Evolutionary conservation across 1,139 yeast species (phyloP).

Genomic region (Debaryomyces subglobosus): DNA sequence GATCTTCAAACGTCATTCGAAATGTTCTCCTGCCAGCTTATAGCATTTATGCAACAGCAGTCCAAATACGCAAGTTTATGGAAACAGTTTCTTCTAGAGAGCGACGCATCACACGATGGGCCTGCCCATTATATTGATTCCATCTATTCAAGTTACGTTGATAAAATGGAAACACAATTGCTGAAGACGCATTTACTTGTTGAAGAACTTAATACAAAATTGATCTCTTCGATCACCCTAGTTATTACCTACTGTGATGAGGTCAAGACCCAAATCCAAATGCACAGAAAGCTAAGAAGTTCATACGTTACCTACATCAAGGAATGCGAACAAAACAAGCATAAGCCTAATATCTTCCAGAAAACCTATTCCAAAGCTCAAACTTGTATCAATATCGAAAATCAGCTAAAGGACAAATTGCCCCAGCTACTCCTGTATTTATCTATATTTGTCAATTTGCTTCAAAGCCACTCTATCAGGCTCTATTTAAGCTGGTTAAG

Average conservation of each 20-base stretch:
- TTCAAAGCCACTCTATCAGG: slow-evolving; percentile 8
- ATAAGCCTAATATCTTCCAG: slow-evolving; percentile 9
- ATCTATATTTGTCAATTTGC: slow-evolving; percentile 7
- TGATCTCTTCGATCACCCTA: slow-evolving; percentile 12
- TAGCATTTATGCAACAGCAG: slow-evolving; percentile 19
- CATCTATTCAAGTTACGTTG: slow-evolving; percentile 22
- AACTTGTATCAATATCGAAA: slow-evolving; percentile 12
- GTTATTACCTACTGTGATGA: slow-evolving; percentile 12
- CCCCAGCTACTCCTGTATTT: slow-evolving; percentile 11
- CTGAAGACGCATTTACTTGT: slow-evolving; percentile 16
- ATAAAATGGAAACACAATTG: slow-evolving; percentile 18
- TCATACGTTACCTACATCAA: slow-evolving; percentile 12
- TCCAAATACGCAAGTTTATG: slow-evolving; percentile 19
- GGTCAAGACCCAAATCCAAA: slow-evolving; percentile 12
- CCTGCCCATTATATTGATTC: slow-evolving; percentile 16
- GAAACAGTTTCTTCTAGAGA: slow-evolving; percentile 19
- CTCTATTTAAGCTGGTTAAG: slow-evolving; percentile 15
- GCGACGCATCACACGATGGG: slow-evolving; percentile 8
- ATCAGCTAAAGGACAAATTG: slow-evolving; percentile 10
- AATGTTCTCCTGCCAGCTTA: slow-evolving; percentile 7
- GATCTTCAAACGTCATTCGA: slow-evolving; percentile 9
- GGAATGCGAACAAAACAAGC: slow-evolving; percentile 10
- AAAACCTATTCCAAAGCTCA: slow-evolving; percentile 10
- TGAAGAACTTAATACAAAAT: slow-evolving; percentile 13
- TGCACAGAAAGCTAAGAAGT: slow-evolving; percentile 10